Conservation (phyloP, 2,329 filamentous ascomycete species). For the Botrytis aclada region DNA sequence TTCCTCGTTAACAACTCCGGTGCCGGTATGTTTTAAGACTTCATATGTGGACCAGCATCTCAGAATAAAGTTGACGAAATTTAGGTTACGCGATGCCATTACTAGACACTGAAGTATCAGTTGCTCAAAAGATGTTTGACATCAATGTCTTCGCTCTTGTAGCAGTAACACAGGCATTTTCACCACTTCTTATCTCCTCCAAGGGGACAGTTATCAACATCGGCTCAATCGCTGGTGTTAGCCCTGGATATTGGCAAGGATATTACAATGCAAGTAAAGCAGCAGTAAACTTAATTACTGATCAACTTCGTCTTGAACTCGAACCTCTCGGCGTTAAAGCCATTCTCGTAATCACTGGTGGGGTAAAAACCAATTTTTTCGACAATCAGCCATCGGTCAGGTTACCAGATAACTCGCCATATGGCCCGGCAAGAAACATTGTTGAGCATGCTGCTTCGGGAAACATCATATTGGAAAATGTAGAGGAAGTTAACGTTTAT, state of each 20-base stretch:
- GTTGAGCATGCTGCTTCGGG: conserved; percentile 24
- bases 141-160: conserved; percentile 38
- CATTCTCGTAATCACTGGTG: conserved; percentile 27
- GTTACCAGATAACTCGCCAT: conserved; percentile 26
- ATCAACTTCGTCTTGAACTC: conserved; percentile 28
- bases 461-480: not conserved
- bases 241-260: conserved; percentile 25
- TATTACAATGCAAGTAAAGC: conserved; percentile 33
- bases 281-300: conserved; percentile 24
- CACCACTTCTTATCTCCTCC: conserved; percentile 29
- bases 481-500: conserved; percentile 24
- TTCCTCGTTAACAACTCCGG: conserved; percentile 47
- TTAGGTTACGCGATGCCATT: conserved; percentile 35
- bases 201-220: conserved; percentile 46
- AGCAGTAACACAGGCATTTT: conserved; percentile 36
- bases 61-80: conserved; percentile 24
- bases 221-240: conserved; percentile 37
- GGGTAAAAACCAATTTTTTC: conserved; percentile 29
- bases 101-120: conserved; percentile 35
- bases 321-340: conserved; percentile 28
- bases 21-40: conserved; percentile 24
- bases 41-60: conserved; percentile 21
- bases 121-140: conserved; percentile 35
- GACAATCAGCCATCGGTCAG: conserved; percentile 23
- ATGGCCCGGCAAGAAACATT: conserved; percentile 25